phyloP scores from a whole-genome alignment of 2,329 filamentous ascomycete species.

The Didymella keratinophila region DNA sequence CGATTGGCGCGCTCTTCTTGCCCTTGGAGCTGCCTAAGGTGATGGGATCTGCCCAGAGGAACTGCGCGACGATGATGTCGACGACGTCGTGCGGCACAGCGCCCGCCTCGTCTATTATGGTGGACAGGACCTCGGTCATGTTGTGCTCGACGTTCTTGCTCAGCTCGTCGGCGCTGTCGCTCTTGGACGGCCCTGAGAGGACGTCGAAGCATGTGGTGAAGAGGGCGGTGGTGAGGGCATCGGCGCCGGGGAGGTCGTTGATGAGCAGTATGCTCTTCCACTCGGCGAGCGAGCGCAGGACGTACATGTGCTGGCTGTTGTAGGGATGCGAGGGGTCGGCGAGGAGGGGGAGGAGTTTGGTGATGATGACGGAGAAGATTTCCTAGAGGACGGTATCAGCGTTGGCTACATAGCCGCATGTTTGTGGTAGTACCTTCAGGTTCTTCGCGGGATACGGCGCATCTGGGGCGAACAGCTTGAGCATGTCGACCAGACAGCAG shows the following conservation, averaged over 20 bases:
- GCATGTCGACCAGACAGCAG: constrained; percentile 89
- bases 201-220: constrained; percentile 94
- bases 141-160: constrained; percentile 94
- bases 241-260: constrained; percentile 83
- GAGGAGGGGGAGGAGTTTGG: constrained; percentile 81
- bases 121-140: constrained; percentile 84
- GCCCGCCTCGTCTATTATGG: constrained; percentile 84
- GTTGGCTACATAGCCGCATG: neutral
- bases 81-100: constrained; percentile 82
- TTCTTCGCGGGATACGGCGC: constrained; percentile 91
- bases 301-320: constrained; percentile 91
- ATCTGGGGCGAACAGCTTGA: constrained; percentile 91
- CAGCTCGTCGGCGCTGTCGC: constrained; percentile 78
- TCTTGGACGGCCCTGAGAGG: constrained; percentile 78
- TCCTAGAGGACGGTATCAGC: constrained; percentile 64
- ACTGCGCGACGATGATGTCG: constrained; percentile 94
- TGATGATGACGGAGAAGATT: constrained; percentile 90
- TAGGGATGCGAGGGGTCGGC: constrained; percentile 88
- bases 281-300: constrained; percentile 85
- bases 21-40: constrained; percentile 57
- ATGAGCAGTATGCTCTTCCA: constrained; percentile 95
- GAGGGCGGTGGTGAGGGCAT: constrained; percentile 74
- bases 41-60: constrained; percentile 82
- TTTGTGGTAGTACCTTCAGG: constrained; percentile 71
- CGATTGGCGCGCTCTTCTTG: constrained; percentile 63